Percentiles rank a stretch among this genome's conserved stretches.
Conservation (phyloP, 2,329 filamentous ascomycete species). For the Fusarium burgessii region DNA sequence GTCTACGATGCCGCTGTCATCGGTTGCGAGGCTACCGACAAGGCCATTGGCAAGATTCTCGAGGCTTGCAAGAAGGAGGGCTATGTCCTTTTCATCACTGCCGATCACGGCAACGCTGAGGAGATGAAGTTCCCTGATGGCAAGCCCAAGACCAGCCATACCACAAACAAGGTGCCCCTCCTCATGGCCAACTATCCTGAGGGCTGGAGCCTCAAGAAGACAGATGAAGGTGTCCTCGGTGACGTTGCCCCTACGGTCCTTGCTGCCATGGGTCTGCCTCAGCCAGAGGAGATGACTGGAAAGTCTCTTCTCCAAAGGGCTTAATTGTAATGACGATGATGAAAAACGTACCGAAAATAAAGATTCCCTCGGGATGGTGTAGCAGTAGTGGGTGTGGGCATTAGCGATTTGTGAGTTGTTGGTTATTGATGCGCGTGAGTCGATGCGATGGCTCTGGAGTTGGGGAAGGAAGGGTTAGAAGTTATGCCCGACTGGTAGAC, state of each 20-base stretch:
- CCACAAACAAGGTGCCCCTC: conserved; percentile 96
- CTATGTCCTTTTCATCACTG: conserved; percentile 94
- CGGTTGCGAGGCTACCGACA: conserved; percentile 87
- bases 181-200: conserved; percentile 97
- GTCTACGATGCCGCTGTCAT: conserved; percentile 95
- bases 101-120: conserved; percentile 98
- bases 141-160: conserved; percentile 98
- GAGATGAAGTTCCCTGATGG: conserved; percentile 98
- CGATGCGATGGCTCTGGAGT: conserved; percentile 40
- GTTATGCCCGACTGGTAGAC: conserved; percentile 33
- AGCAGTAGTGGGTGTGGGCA: conserved; percentile 24
- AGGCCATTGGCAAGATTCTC: conserved; percentile 91
- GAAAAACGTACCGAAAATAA: conserved; percentile 4
- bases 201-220: conserved; percentile 83
- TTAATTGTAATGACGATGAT: conserved; percentile 50
- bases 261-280: conserved; percentile 87
- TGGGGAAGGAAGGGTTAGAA: conserved; percentile 34
- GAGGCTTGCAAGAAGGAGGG: conserved; percentile 93
- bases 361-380: conserved; percentile 13
- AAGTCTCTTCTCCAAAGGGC: conserved; percentile 83
- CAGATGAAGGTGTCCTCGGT: conserved; percentile 88
- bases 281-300: conserved; percentile 94
- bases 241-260: conserved; percentile 97
- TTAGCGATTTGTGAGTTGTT: conserved; percentile 34
- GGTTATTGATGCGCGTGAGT: conserved; percentile 32